phyloP scores from a whole-genome alignment of 2,329 filamentous ascomycete genomes.

The Aspergillus sp. region DNA sequence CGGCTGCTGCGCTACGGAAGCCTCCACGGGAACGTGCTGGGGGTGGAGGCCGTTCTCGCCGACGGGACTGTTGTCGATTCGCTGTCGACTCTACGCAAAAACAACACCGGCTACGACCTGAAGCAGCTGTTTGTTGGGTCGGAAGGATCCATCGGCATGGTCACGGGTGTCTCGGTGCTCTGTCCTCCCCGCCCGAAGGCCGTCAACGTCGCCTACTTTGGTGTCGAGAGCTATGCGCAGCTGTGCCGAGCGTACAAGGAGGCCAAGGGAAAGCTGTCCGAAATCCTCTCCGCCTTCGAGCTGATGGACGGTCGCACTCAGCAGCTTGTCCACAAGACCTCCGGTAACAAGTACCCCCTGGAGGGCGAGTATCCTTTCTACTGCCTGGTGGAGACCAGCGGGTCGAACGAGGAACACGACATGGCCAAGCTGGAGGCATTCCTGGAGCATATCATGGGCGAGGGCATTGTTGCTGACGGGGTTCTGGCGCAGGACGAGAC shows the following conservation, averaged over 20 bases:
- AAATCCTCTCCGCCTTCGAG: conserved; percentile 96
- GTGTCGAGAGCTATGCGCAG: conserved; percentile 80
- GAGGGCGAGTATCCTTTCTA: conserved; percentile 86
- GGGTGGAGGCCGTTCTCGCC: conserved; percentile 84
- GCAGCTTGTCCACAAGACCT: conserved; percentile 63
- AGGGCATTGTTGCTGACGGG: conserved; percentile 78
- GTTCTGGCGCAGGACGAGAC: conserved; percentile 90
- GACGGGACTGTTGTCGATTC: conserved; percentile 90
- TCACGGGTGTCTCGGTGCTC: conserved; percentile 80
- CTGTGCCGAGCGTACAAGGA: conserved; percentile 77
- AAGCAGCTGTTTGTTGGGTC: conserved; percentile 95
- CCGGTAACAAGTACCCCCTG: conserved; percentile 67
- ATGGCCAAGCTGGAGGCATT: conserved; percentile 82
- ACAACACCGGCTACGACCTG: conserved; percentile 96
- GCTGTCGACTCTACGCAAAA: conserved; percentile 80
- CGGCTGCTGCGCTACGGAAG: conserved; percentile 86
- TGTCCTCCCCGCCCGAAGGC: conserved; percentile 81
- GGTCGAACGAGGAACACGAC: conserved; percentile 89
- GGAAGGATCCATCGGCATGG: conserved; percentile 89
- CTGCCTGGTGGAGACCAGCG: conserved; percentile 91
- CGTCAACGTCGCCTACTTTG: conserved; percentile 91
- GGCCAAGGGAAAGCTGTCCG: conserved; percentile 80
- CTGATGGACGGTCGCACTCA: conserved; percentile 87
- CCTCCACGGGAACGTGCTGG: conserved; percentile 84
- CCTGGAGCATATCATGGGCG: conserved; percentile 82